Base-by-base conservation (phyloP, 331 rosid genomes). In the Quercus phellos region DNA sequence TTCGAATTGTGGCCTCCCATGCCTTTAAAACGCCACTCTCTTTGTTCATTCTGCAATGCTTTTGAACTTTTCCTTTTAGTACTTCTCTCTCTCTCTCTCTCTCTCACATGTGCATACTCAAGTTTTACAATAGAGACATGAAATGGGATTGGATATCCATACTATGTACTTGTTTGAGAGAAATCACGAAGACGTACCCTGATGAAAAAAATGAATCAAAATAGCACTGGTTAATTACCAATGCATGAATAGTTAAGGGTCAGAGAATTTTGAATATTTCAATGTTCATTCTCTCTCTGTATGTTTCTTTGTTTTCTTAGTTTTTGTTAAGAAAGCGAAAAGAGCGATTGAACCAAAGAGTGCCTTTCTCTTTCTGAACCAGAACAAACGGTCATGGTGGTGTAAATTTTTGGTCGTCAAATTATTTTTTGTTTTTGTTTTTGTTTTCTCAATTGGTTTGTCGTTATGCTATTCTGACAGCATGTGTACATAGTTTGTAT, bases 1-100 rank as follows among this genome's bases (percentile, higher is more conserved):
- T 90, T 43, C 94, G 90, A 51, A 94, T 70, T 1, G 98, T 94
- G 22, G 94, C 93, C 73, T 94, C 97, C 97, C 96, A 92, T 77
- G 94, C 97, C 92, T 89, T 94, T 58, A 87, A 32, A 51, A 89
- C 94, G 17, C 90, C 84, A 22, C 86, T 85, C 0, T 90, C 96
- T 84, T 70, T 86, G 60, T 88, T 90, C 94, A 92, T 94, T 82
- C 76, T 76, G 66, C 51, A 34, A 66, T 68, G 76, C 60, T 61
- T 29, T 63, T 14, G 18, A 73, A 21, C 19, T 50, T 51, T 18
- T 3, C 18, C 0, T 51, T 38, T 14, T 10, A 32, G 17, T 46
- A 46, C 1, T 10, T 67, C 26, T 6, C 38, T 35, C 42, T 35
- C 42, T 35, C 10, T 35, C 35, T 70, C 3, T 34, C 38, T 34